Percentiles rank a stretch among this genome's conserved stretches.
Conservation (phyloP, 768 basidiomycete species). For the Naganishia vishniacii region DNA sequence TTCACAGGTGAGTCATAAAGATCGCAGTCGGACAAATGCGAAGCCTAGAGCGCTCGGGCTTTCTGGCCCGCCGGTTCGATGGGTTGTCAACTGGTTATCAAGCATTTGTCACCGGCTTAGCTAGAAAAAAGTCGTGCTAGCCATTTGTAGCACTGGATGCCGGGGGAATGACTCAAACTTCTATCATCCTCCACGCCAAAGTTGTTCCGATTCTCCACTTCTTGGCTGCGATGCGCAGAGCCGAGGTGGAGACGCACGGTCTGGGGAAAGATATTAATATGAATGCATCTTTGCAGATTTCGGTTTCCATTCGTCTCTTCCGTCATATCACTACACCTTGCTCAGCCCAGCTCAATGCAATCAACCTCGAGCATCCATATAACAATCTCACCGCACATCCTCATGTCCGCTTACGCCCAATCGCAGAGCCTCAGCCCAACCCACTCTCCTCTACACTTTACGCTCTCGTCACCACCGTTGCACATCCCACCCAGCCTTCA, state of each 20-base stretch:
- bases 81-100: neutral
- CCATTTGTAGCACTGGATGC: neutral
- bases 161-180: constrained; percentile 13
- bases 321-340: too few relatives aligned
- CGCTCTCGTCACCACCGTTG: constrained; percentile 5
- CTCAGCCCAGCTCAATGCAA: neutral
- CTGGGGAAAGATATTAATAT: neutral
- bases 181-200: neutral
- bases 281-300: neutral
- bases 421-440: neutral
- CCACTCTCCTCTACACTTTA: constrained; percentile 8
- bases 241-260: neutral
- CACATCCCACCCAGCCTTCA: constrained; percentile 17
- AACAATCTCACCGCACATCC: constrained; percentile 1
- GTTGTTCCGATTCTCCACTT: neutral
- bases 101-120: neutral
- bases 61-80: too few relatives aligned
- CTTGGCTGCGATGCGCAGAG: neutral
- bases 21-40: too few relatives aligned
- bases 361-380: neutral
- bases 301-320: neutral
- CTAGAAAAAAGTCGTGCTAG: neutral
- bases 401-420: constrained; percentile 15
- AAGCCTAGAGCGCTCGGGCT: too few relatives aligned
- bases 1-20: too few relatives aligned